phyloP scores from a whole-genome alignment of 768 basidiomycete genomes.

The Chalciporus pseudorubinellus region DNA sequence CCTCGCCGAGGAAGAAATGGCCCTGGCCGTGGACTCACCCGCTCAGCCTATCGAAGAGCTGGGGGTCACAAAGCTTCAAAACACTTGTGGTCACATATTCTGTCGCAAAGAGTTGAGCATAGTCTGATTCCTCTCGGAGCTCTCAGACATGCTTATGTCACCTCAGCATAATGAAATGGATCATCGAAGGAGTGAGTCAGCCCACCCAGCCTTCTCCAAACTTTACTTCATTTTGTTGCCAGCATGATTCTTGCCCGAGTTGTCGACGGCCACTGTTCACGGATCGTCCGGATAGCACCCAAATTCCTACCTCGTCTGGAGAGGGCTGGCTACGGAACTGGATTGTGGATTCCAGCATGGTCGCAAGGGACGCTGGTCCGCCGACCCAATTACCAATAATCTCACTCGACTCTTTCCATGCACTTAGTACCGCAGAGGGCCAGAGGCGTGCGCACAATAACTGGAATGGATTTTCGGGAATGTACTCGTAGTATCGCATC shows the following conservation, averaged over 20 bases:
- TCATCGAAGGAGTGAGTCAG: conserved; percentile 48
- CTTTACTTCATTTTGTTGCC: conserved; percentile 9
- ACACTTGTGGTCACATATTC: conserved; percentile 66
- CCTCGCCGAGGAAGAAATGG: conserved; percentile 72
- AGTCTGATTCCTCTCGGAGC: conserved; percentile 1
- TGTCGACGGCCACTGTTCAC: conserved; percentile 53
- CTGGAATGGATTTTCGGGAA: conserved; percentile 43
- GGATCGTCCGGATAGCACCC: conserved; percentile 12
- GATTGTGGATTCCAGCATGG: conserved; percentile 19
- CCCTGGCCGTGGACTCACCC: conserved; percentile 74
- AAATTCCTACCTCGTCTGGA: neutral
- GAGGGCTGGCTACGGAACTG: conserved; percentile 24
- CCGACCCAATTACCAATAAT: conserved; percentile 19
- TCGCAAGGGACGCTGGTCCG: conserved; percentile 11
- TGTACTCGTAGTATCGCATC: conserved; percentile 51
- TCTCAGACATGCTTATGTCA: conserved; percentile 15
- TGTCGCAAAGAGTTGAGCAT: conserved; percentile 73
- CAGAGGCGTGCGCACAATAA: conserved; percentile 5
- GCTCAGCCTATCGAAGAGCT: conserved; percentile 66
- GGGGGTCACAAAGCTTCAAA: conserved; percentile 64
- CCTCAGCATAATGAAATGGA: conserved; percentile 64
- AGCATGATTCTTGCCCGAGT: conserved; percentile 67
- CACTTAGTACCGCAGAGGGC: conserved; percentile 9
- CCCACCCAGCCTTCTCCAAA: neutral
- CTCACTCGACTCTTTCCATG: conserved; percentile 12